Conservation (phyloP, 2,329 filamentous ascomycete genomes). For the Zalaria sp. region DNA sequence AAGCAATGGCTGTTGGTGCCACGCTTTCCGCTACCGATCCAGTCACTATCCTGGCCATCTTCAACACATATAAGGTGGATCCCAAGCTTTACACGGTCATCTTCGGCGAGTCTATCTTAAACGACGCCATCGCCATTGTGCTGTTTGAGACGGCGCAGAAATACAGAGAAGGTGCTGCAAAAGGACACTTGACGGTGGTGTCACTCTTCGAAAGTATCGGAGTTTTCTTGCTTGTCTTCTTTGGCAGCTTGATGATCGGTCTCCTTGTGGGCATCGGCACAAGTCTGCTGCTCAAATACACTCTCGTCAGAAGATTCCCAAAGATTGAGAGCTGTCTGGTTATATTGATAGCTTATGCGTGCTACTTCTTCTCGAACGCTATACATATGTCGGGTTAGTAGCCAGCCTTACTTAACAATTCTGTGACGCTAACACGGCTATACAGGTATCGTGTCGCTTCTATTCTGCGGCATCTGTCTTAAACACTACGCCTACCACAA, state of each 20-base stretch:
- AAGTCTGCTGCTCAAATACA: constrained; percentile 84
- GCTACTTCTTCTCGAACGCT: constrained; percentile 95
- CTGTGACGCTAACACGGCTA: constrained; percentile 8
- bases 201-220: constrained; percentile 85
- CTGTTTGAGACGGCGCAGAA: constrained; percentile 95
- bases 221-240: constrained; percentile 92
- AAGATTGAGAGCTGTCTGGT: constrained; percentile 96
- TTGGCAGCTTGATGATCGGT: constrained; percentile 82
- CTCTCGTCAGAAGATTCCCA: constrained; percentile 77
- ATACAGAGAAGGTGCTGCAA: constrained; percentile 64
- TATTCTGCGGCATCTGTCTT: constrained; percentile 95
- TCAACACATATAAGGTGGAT: constrained; percentile 98
- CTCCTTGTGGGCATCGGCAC: constrained; percentile 75
- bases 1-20: constrained; percentile 91
- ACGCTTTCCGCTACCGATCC: constrained; percentile 95
- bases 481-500: constrained; percentile 99
- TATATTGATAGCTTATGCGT: constrained; percentile 86
- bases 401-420: constrained; percentile 3
- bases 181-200: constrained; percentile 56
- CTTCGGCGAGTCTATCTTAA: constrained; percentile 94
- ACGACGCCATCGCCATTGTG: constrained; percentile 96
- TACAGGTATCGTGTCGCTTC: constrained; percentile 79
- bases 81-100: constrained; percentile 98
- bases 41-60: constrained; percentile 94
- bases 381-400: constrained; percentile 82